Evolutionary conservation across 768 basidiomycete species (phyloP).

Genomic region (Lentinus brumalis): DNA sequence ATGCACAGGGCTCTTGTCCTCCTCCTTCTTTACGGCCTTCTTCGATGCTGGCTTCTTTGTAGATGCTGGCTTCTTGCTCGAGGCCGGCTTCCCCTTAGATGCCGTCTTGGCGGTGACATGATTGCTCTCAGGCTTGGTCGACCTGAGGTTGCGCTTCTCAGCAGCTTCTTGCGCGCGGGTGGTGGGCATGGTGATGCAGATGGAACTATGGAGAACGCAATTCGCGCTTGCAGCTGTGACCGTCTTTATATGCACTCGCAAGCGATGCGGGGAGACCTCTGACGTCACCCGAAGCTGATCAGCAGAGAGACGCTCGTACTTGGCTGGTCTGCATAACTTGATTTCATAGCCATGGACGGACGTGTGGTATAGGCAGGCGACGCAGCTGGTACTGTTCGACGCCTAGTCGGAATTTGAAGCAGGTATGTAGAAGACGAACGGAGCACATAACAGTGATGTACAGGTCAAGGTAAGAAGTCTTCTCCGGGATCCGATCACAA

Average conservation of each 20-base stretch:
- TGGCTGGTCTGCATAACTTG: no score
- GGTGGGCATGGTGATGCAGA: constrained; percentile 20
- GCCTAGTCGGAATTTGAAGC: no score
- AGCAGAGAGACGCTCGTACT: constrained; percentile 3
- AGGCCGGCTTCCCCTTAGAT: constrained; percentile 6
- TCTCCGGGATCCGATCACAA: no score
- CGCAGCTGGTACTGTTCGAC: no score
- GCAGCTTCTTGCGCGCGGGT: constrained; percentile 24
- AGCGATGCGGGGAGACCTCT: constrained; percentile 5
- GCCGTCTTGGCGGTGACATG: constrained; percentile 11
- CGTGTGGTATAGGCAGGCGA: no score
- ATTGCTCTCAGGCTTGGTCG: constrained; percentile 4
- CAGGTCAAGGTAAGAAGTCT: no score
- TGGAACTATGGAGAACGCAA: background rate
- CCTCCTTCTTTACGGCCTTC: background rate
- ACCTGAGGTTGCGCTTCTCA: constrained; percentile 10
- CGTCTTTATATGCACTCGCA: background rate
- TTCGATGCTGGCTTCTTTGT: background rate
- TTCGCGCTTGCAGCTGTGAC: background rate
- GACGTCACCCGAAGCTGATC: constrained; percentile 5
- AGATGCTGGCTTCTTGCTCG: constrained; percentile 5
- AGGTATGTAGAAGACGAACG: no score
- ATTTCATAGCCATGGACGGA: no score
- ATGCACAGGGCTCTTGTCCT: background rate
- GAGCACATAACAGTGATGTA: no score